Percentiles rank a stretch among this genome's conserved stretches.
Evolutionary conservation across 2,329 filamentous ascomycete genomes (phyloP).

Genomic region (Exophiala sp.): DNA sequence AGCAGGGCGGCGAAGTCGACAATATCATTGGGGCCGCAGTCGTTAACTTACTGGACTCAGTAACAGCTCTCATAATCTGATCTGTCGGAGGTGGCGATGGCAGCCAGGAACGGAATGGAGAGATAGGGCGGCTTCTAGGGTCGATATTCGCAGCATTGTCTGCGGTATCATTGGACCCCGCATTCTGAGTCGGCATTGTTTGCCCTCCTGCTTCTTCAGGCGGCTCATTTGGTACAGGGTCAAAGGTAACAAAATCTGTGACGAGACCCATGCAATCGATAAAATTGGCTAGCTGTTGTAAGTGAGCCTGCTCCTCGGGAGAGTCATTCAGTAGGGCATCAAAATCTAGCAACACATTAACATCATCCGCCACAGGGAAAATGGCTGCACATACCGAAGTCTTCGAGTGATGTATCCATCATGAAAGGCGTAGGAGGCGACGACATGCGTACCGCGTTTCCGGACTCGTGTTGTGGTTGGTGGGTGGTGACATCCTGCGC

Average conservation of each 20-base stretch:
- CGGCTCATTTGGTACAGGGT: not conserved
- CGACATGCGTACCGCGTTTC: not conserved
- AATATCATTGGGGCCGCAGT: not conserved
- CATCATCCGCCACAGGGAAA: not conserved
- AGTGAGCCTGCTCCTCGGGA: conserved; percentile 1
- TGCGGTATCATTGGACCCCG: not conserved
- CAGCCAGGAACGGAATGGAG: conserved; percentile 4
- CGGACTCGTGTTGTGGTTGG: not conserved
- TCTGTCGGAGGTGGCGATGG: not conserved
- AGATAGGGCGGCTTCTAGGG: not conserved
- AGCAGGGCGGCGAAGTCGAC: not conserved
- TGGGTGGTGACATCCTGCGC: not conserved
- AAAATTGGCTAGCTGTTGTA: conserved; percentile 3
- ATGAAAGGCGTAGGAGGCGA: not conserved
- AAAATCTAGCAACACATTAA: not conserved
- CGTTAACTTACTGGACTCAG: not conserved
- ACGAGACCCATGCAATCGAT: conserved; percentile 3
- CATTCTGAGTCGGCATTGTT: not conserved
- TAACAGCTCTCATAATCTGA: not conserved
- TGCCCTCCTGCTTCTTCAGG: not conserved
- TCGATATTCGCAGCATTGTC: not conserved
- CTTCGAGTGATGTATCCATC: not conserved
- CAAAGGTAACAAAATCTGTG: conserved; percentile 2
- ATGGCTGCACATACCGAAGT: not conserved
- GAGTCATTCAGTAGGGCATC: conserved; percentile 1